These are phyloP conservation scores for Podila minutissima DNA, from an alignment of 192 early-diverging fungal genomes.

Conservation along the genomic window DNA sequence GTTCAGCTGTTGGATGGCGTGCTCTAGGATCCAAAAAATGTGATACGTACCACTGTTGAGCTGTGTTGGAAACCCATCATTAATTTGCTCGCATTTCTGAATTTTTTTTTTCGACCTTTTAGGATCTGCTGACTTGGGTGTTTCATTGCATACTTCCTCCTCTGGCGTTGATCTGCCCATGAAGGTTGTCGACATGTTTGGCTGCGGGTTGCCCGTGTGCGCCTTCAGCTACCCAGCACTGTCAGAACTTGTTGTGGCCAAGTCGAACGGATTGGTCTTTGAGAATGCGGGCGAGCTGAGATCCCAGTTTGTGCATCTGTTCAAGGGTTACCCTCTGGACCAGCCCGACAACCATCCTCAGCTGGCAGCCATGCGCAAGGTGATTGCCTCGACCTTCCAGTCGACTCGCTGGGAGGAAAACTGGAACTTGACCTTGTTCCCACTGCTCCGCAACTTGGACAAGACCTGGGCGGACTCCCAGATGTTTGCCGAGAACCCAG, in stretches of 20 bases:
- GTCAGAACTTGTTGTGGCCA: constrained; percentile 33
- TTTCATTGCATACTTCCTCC: constrained; percentile 94
- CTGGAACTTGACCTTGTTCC: constrained; percentile 37
- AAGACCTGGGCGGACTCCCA: constrained; percentile 49
- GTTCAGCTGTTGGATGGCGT: background rate
- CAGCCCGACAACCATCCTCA: constrained; percentile 31
- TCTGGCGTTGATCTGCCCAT: constrained; percentile 97
- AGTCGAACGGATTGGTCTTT: constrained; percentile 45
- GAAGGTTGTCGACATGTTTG: constrained; percentile 99
- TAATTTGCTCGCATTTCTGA: background rate
- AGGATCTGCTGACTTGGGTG: constrained; percentile 93
- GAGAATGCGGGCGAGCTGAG: constrained; percentile 32
- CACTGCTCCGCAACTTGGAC: constrained; percentile 39
- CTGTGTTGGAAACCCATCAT: no score
- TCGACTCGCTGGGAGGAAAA: constrained; percentile 42
- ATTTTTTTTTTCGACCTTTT: background rate
- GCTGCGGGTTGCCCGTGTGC: constrained; percentile 91
- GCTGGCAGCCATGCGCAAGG: constrained; percentile 28
- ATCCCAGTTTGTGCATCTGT: constrained; percentile 26
- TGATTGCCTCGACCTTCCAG: constrained; percentile 27
- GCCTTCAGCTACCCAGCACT: constrained; percentile 61
- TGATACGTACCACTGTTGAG: background rate
- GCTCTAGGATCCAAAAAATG: constrained; percentile 1
- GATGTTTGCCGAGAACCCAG: constrained; percentile 46
- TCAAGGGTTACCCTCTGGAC: constrained; percentile 29